Base-by-base conservation (phyloP, 805 yeast species). In the Middelhovenomyces tepae region DNA sequence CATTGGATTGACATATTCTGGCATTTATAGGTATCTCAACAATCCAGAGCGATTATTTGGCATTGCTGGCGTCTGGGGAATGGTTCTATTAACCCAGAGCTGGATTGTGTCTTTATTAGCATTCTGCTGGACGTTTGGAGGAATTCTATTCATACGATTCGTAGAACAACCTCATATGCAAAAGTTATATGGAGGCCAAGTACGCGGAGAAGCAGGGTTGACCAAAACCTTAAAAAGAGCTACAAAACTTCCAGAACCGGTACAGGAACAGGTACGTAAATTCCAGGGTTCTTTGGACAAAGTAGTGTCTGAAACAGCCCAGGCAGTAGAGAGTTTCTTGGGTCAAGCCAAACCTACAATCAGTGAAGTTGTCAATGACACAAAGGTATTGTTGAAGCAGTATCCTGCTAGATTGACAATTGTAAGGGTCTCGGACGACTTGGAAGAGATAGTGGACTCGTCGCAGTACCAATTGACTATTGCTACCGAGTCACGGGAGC, bases 21-120 rank as follows among this genome's bases (percentile, higher is more conserved):
- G 94, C 31, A 81, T 82, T 24, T 82, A 82, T 51, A 71, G 89
- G 44, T 82, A 80, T 54, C 65, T 82, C 50, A 82, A 82, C 52
- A 79, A 82, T 48, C 94, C 94, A 7, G 93, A 82, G 51, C 78
- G 84, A 43, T 56, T 82, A 10, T 66, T 80, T 38, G 89, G 93
- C 8, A 74, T 77, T 35, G 73, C 85, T 42, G 89, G 89, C 10
- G 69, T 80, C 23, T 79, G 85, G 84, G 91, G 89, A 16, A 47
- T 67, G 4, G 73, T 75, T 1, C 58, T 78, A 22, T 64, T 82
- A 36, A 69, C 83, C 26, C 52, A 64, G 36, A 65, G 75, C 1
- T 54, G 58, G 24, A 53, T 59, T 34, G 65, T 69, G 18, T 61
- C 69, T 29, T 60, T 71, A 34, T 47, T 80, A 31, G 71, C 79